These are phyloP conservation scores for Colletotrichum shisoi DNA, from an alignment of 2,329 filamentous ascomycete genomes.

Conservation along the genomic window DNA sequence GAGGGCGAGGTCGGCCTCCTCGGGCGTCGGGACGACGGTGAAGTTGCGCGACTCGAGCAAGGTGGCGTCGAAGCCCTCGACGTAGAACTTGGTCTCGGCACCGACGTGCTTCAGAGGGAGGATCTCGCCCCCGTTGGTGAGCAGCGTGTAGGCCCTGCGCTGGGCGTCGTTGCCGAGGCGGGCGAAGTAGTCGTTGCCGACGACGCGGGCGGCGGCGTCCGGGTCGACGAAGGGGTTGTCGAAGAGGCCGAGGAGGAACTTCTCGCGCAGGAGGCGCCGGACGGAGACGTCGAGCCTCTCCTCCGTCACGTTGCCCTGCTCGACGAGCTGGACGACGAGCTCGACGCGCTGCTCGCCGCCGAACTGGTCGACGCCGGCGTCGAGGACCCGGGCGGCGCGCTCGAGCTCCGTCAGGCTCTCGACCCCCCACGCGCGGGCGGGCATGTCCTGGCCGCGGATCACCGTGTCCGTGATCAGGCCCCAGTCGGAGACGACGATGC, in stretches of 20 bases:
- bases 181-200: constrained; percentile 56
- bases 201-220: constrained; percentile 51
- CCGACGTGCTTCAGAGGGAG: constrained; percentile 40
- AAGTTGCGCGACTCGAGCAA: constrained; percentile 43
- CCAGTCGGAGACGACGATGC: constrained; percentile 63
- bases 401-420: constrained; percentile 55
- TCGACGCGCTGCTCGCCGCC: constrained; percentile 60
- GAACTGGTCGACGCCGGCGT: constrained; percentile 62
- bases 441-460: constrained; percentile 55
- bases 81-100: constrained; percentile 40
- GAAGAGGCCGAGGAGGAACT: constrained; percentile 61
- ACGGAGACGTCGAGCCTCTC: constrained; percentile 57
- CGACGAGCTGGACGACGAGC: constrained; percentile 57
- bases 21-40: constrained; percentile 48
- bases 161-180: constrained; percentile 42
- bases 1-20: constrained; percentile 53
- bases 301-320: constrained; percentile 52
- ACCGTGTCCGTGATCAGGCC: constrained; percentile 57
- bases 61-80: constrained; percentile 36
- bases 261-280: constrained; percentile 57
- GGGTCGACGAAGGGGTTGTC: constrained; percentile 60
- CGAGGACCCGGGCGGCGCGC: constrained; percentile 53
- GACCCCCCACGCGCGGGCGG: constrained; percentile 60
- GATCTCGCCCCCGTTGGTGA: constrained; percentile 42
- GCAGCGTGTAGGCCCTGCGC: constrained; percentile 44